Percentiles rank a stretch among this genome's conserved stretches.
These are phyloP conservation scores for Apophysomyces sp. DNA, from an alignment of 371 early-diverging fungal species.

Conservation along the genomic window DNA sequence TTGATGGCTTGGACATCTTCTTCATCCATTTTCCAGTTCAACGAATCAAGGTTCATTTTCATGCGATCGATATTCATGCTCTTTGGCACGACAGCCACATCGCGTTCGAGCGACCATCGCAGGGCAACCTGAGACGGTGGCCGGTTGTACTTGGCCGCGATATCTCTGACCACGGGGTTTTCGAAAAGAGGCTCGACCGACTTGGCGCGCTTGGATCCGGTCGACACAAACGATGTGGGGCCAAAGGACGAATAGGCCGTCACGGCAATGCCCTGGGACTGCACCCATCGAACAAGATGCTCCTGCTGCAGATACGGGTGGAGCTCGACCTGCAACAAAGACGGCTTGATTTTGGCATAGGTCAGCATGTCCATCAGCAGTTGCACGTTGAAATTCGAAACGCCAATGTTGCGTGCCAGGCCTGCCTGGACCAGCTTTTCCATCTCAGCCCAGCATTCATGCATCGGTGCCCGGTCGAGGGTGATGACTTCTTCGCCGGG, in stretches of 20 bases:
- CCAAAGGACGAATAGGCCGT: conserved; percentile 68
- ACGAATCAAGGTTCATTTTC: conserved; percentile 35
- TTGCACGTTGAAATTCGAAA: conserved; percentile 52
- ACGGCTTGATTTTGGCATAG: conserved; percentile 49
- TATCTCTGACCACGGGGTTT: conserved; percentile 38
- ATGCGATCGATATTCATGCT: conserved; percentile 50
- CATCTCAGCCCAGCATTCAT: conserved; percentile 36
- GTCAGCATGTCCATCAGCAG: conserved; percentile 48
- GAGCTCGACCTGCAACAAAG: conserved; percentile 61
- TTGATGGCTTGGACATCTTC: conserved; percentile 34
- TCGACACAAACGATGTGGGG: conserved; percentile 55
- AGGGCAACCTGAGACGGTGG: conserved; percentile 53
- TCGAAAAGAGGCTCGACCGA: conserved; percentile 28
- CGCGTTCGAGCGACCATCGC: conserved; percentile 58
- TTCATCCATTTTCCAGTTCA: conserved; percentile 30
- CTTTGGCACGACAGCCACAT: conserved; percentile 69
- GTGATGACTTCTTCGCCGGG: conserved; percentile 20
- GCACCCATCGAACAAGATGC: conserved; percentile 41
- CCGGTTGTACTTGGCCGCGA: conserved; percentile 39
- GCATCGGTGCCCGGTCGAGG: conserved; percentile 29
- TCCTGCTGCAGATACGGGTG: conserved; percentile 69
- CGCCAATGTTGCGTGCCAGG: conserved; percentile 45
- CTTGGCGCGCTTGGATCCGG: conserved; percentile 30
- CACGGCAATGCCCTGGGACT: conserved; percentile 50
- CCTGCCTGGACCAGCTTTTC: conserved; percentile 27